Evolutionary conservation across 371 early-diverging fungal genomes (phyloP), one percentile per base, ranked within the genome.

Genomic region (Mortierella sp.): DNA sequence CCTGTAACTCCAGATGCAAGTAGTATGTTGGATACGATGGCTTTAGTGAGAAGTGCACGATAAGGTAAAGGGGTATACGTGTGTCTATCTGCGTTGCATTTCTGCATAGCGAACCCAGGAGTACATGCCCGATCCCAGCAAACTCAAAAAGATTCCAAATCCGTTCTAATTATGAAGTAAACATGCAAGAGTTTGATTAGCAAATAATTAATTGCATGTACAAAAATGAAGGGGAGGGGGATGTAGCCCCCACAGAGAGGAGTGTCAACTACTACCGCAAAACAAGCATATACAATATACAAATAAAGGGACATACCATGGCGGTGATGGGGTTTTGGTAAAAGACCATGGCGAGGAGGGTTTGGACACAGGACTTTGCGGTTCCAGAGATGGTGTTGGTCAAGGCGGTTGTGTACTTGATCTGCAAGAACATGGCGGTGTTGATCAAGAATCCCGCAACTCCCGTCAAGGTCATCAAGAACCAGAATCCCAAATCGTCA

Each of bases 371-470:
- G 44, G 93, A 91, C 88, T 95, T 95, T 71, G 95, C 94, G 54
- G 95, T 95, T n/a, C 95, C 95, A 41, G 93, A 93, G 83, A 95
- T 94, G n/a, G 94, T 95, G 83, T 93, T 94, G 35, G 95, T 95
- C 80, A 95, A 83, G 41, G 95, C 93, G n/a, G 95, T 92, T 4
- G 95, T 95, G 75, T 91, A 93, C 89, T 94, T 95, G 90, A 95
- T 94, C 88, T 94, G 94, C 88, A 94, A 89, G 88, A 95, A 95
- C 91, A 93, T 93, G 88, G 95, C 92, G 78, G 93, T 94, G 80
- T 95, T 95, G 87, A 95, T 94, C 81, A 92, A 90, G 85, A 95
- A 95, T 5, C 95, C 95, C 27, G 93, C 93, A 44, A 94, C 83
- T 49, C 94, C 95, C 29, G 95, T 94, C 58, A 94, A 60, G 5